These are phyloP conservation scores for Ganoderma lingzhi DNA, from an alignment of 1,284 basidiomycete species.

Conservation along the genomic window DNA sequence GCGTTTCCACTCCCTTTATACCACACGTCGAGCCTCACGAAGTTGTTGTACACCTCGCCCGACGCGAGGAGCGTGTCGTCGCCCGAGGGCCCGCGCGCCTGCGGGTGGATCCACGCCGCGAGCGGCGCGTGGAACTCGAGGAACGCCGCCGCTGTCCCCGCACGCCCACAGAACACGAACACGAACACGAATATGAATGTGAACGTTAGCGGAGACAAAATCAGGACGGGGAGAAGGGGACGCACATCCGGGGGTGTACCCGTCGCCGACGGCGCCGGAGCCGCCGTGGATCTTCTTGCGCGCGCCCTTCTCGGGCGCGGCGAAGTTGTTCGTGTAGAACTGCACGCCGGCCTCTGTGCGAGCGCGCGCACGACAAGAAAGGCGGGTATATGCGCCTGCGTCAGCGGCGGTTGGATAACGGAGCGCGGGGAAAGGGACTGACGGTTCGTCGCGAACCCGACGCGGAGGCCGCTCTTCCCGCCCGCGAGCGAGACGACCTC, in stretches of 20 bases:
- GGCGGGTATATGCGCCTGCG: background rate
- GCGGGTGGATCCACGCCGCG: conserved; percentile 46
- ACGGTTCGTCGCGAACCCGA: conserved; percentile 77
- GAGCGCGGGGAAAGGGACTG: conserved; percentile 37
- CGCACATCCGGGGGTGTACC: conserved; percentile 66
- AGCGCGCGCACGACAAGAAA: background rate
- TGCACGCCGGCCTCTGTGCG: conserved; percentile 71
- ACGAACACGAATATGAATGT: too few species aligned
- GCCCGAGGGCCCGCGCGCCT: conserved; percentile 35
- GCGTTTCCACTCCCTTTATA: conserved; percentile 30
- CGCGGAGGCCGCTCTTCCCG: conserved; percentile 63
- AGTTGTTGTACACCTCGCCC: conserved; percentile 48
- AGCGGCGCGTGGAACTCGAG: conserved; percentile 77
- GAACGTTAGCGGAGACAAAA: background rate
- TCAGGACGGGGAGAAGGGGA: conserved; percentile 10
- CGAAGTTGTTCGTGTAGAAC: conserved; percentile 72
- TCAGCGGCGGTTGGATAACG: background rate
- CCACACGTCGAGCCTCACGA: conserved; percentile 43
- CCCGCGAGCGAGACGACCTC: conserved; percentile 62
- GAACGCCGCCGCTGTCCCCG: conserved; percentile 65
- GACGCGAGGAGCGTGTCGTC: conserved; percentile 45
- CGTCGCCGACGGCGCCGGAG: conserved; percentile 64
- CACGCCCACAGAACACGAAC: background rate
- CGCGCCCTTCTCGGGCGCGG: conserved; percentile 55
- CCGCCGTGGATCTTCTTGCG: conserved; percentile 81